Evolutionary conservation across 768 basidiomycete species (phyloP).

Genomic region (Rubroboletus pulcherrimus): DNA sequence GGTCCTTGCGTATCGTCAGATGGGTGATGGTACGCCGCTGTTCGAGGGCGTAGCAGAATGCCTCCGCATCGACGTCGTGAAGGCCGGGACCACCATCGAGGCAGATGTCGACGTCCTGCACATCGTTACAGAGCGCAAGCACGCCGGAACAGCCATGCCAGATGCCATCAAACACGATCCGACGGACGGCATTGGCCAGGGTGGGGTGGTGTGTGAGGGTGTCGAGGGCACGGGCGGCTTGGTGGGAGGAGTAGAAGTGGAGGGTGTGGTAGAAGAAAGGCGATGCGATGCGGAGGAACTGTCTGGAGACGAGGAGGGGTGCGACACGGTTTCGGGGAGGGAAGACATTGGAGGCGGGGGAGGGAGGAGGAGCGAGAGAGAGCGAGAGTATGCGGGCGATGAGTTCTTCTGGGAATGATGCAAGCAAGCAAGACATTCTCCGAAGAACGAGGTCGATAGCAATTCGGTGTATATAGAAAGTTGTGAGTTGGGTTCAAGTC

Average conservation of each 20-base stretch:
- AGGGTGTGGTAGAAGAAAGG: conserved; percentile 57
- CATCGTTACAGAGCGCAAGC: conserved; percentile 27
- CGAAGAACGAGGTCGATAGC: neutral
- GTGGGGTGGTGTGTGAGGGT: conserved; percentile 37
- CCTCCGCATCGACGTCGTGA: conserved; percentile 24
- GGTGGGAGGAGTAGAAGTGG: conserved; percentile 38
- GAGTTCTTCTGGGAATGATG: conserved; percentile 40
- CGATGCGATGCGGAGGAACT: conserved; percentile 52
- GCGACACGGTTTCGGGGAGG: conserved; percentile 29
- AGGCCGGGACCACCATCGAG: conserved; percentile 23
- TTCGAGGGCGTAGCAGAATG: conserved; percentile 42
- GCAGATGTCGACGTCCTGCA: conserved; percentile 40
- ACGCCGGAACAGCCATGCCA: conserved; percentile 40
- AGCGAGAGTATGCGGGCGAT: conserved; percentile 44
- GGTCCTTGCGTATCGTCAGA: conserved; percentile 51
- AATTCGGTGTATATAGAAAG: too few species aligned
- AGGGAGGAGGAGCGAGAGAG: conserved; percentile 25
- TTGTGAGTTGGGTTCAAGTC: too few species aligned
- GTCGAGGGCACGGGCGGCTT: conserved; percentile 36
- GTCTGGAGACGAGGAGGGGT: conserved; percentile 48
- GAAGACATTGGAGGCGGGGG: conserved; percentile 24
- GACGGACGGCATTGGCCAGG: conserved; percentile 40
- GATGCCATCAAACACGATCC: conserved; percentile 39
- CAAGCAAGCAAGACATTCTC: conserved; percentile 19
- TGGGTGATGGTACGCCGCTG: conserved; percentile 37